Evolutionary conservation across 2,329 filamentous ascomycete genomes (phyloP).

Genomic region (Paecilomyces formosus): DNA sequence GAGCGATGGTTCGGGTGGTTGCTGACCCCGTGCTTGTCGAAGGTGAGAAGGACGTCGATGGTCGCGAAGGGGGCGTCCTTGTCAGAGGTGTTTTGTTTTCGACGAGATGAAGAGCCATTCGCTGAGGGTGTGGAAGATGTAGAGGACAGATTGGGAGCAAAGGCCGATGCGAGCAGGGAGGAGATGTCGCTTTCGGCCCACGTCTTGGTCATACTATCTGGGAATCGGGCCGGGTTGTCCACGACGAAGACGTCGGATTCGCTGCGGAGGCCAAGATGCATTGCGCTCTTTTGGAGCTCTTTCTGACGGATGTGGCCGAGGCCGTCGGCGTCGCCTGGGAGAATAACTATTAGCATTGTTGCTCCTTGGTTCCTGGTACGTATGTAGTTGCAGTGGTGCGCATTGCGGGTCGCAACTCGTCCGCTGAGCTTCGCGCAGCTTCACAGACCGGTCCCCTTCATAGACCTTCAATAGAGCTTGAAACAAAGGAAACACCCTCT

Average conservation of each 20-base stretch:
- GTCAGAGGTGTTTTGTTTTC: slow-evolving; percentile 18
- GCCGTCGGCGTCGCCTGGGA: slow-evolving; percentile 71
- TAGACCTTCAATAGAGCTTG: not conserved
- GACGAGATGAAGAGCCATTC: slow-evolving; percentile 31
- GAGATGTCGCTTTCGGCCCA: slow-evolving; percentile 71
- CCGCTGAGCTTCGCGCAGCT: not conserved
- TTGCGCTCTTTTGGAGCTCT: slow-evolving; percentile 74
- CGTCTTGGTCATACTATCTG: slow-evolving; percentile 74
- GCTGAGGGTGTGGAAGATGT: slow-evolving; percentile 13
- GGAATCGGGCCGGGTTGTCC: slow-evolving; percentile 68
- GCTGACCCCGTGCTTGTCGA: slow-evolving; percentile 75
- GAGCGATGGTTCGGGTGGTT: slow-evolving; percentile 90
- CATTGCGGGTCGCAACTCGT: not conserved
- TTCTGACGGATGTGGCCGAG: slow-evolving; percentile 74
- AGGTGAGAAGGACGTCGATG: slow-evolving; percentile 83
- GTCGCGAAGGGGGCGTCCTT: slow-evolving; percentile 42
- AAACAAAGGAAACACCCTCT: not conserved
- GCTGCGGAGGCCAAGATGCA: slow-evolving; percentile 64
- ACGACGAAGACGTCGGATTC: slow-evolving; percentile 80
- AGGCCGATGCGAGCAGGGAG: slow-evolving; percentile 61
- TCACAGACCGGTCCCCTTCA: not conserved
- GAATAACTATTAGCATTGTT: not conserved
- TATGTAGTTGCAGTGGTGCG: not conserved
- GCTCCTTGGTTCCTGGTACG: not conserved
- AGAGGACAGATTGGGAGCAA: slow-evolving; percentile 57